Evolutionary conservation across 108 stramenopile genomes (phyloP), one percentile per base, ranked within the genome.

Genomic region (Mediolabrus comicus): DNA sequence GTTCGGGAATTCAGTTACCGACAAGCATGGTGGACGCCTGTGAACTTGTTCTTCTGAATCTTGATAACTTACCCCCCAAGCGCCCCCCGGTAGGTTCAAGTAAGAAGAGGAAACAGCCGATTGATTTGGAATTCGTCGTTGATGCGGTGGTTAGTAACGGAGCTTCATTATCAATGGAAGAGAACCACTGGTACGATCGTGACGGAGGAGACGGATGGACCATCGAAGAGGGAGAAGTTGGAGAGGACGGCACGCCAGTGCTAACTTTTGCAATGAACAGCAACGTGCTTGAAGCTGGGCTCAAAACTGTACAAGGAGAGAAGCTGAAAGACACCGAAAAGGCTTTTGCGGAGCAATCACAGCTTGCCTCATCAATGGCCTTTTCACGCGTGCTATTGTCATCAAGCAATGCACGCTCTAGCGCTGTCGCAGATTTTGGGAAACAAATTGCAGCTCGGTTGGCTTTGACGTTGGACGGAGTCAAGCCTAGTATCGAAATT

Each of bases 81-180:
- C 53, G 85, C 25, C 91, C 91, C 8, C 58, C 87, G 0, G 57
- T 68, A 5, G 28, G 79, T 19, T 34, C 58, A 14, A 72, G 58
- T 35, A 58, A 74, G 32, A 80, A 84, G 29, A 66, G 83, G 62
- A 87, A 87, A 66, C 62, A 73, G 16, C 75, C 76, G 24, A 60
- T 84, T 53, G 82, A 76, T 43, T 75, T 95, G 36, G 88, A 92
- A 53, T 87, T 74, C 34, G 58, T 95, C 4, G 70, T 95, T 7
- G 95, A 95, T 85, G 90, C 91, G 19, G 80, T 95, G 32, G 71
- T 91, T 59, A 89, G 90, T 19, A 91, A 92, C 61, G 95, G 95
- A n/a, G 89, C 84, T 22, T 92, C 92, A 14, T 66, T 95, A 52
- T 49, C 77, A 0, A 81, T 85, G 16, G 88, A 93, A 62, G 89